A percentile compares a stretch with the other conserved stretches of the same genome.
These are phyloP conservation scores for Moesziomyces parantarcticus DNA, from an alignment of 1,284 basidiomycete genomes.

Conservation along the genomic window DNA sequence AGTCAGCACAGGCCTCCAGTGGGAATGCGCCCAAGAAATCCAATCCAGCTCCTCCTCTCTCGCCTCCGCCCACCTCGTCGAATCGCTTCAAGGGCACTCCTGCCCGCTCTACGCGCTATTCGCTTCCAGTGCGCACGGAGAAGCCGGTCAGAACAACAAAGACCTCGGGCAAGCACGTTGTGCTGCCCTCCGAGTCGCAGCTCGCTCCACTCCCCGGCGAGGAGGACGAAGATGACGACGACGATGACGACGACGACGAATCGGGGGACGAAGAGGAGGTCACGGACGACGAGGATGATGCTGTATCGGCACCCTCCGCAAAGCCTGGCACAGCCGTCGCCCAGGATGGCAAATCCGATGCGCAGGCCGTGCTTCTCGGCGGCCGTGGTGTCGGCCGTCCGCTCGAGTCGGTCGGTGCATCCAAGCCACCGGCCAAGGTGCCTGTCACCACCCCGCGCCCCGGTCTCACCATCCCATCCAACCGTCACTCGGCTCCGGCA, in stretches of 20 bases:
- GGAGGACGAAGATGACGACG: conserved; percentile 69
- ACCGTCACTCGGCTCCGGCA: conserved; percentile 27
- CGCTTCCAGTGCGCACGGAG: conserved; percentile 64
- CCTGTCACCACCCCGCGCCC: conserved; percentile 43
- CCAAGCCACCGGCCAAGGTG: conserved; percentile 44
- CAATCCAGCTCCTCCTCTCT: conserved; percentile 26
- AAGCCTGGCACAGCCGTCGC: conserved; percentile 7
- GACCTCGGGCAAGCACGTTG: conserved; percentile 88
- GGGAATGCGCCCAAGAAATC: conserved; percentile 8
- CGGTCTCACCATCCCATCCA: conserved; percentile 34
- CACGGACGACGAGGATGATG: conserved; percentile 36
- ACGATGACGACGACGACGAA: conserved; percentile 61
- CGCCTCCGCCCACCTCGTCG: conserved; percentile 28
- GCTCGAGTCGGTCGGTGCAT: conserved; percentile 14
- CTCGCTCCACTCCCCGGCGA: conserved; percentile 77
- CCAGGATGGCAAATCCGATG: conserved; percentile 7
- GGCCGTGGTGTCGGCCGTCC: conserved; percentile 17
- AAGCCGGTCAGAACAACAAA: conserved; percentile 82
- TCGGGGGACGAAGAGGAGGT: conserved; percentile 68
- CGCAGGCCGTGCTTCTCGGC: conserved; percentile 15
- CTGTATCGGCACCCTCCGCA: background rate
- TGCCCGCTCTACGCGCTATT: conserved; percentile 62
- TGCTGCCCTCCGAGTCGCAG: conserved; percentile 89
- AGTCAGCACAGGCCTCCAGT: conserved; percentile 9
- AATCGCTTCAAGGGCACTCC: conserved; percentile 64